A percentile compares a stretch with the other conserved stretches of the same genome.
These are phyloP conservation scores for Isoetes engelmannii DNA, from an alignment of 83 land plant genomes.

Conservation along the genomic window DNA sequence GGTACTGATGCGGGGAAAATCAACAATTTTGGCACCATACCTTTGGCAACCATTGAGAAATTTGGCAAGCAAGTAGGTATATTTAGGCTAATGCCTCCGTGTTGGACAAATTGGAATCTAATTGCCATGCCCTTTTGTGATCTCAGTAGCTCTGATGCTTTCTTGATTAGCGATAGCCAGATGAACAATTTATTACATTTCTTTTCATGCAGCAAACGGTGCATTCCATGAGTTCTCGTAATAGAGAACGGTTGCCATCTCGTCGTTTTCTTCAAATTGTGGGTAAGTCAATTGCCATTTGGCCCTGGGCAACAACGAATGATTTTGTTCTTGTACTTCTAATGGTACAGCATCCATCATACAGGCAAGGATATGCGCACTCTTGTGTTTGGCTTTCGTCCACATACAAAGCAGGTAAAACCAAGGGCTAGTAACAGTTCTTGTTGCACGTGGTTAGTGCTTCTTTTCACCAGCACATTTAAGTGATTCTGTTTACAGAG, in stretches of 20 bases:
- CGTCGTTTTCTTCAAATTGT: conserved; percentile 65
- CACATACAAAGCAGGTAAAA: conserved; percentile 72
- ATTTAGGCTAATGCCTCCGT: neutral
- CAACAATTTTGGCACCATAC: conserved; percentile 68
- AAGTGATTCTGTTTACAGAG: conserved; percentile 40
- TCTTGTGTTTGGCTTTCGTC: conserved; percentile 74
- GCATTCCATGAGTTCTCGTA: conserved; percentile 41
- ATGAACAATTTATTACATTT: neutral
- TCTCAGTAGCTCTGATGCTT: conserved; percentile 4
- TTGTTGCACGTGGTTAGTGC: too few species aligned
- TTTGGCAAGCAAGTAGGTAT: conserved; percentile 60
- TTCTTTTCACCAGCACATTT: too few species aligned
- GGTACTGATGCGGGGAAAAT: conserved; percentile 48
- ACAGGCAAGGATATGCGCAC: conserved; percentile 95
- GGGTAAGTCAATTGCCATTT: conserved; percentile 35
- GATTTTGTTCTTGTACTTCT: conserved; percentile 7
- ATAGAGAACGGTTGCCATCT: conserved; percentile 40
- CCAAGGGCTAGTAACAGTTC: too few species aligned
- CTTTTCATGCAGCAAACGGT: conserved; percentile 15
- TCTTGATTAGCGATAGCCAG: neutral
- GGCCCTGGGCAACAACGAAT: neutral
- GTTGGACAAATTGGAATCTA: neutral
- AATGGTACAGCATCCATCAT: conserved; percentile 9
- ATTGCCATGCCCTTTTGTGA: neutral
- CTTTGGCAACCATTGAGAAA: conserved; percentile 82